phyloP scores from a whole-genome alignment of 345 rosid species.

The Bretschneidera sinensis region DNA sequence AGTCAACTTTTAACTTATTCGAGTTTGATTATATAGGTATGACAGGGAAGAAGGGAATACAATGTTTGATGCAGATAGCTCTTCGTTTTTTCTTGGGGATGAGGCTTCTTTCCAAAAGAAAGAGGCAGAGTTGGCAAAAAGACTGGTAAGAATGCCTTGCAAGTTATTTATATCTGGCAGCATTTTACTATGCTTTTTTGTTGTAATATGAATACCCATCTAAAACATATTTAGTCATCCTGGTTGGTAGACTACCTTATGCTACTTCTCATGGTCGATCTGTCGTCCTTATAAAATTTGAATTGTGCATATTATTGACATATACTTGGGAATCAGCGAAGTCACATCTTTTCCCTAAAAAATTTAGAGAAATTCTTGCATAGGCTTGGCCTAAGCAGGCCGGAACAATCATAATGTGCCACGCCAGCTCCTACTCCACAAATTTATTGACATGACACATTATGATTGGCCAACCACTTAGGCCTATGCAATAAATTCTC shows the following conservation, averaged over 20 bases:
- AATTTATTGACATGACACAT: too few relatives aligned
- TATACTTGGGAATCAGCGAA: not conserved
- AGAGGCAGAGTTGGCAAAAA: constrained; percentile 84
- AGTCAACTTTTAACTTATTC: not conserved
- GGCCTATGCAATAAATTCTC: too few relatives aligned
- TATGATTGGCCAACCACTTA: too few relatives aligned
- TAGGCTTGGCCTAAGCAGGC: too few relatives aligned
- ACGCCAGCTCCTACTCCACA: too few relatives aligned
- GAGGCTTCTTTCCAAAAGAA: constrained; percentile 82
- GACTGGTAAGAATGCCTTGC: constrained; percentile 44
- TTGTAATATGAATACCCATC: not conserved
- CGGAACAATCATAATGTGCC: too few relatives aligned
- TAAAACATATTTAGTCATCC: not conserved
- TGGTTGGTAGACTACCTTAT: too few relatives aligned
- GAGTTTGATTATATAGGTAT: constrained; percentile 43
- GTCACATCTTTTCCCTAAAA: not conserved
- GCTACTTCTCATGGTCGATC: not conserved
- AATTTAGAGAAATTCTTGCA: too few relatives aligned
- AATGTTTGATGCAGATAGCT: constrained; percentile 65
- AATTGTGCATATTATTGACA: too few relatives aligned
- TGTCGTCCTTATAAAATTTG: not conserved
- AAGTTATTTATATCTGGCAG: not conserved
- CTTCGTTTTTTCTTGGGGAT: constrained; percentile 80
- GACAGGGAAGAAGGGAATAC: constrained; percentile 88
- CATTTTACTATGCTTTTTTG: not conserved